Evolutionary conservation across 2,329 filamentous ascomycete species (phyloP).

Genomic region (Colletotrichum euphorbiae): DNA sequence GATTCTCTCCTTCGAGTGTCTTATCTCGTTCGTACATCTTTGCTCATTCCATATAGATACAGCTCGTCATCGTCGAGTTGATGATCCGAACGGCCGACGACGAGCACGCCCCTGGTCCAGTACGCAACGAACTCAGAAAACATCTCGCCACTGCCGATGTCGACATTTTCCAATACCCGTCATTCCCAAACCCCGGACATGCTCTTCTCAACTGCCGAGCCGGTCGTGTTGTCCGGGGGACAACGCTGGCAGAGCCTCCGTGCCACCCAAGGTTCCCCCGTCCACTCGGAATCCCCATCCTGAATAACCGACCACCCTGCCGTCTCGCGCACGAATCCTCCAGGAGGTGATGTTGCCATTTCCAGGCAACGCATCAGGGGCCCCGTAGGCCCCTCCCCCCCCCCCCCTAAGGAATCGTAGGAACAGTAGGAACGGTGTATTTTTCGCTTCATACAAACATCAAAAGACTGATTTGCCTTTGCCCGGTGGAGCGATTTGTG

Average conservation of each 20-base stretch:
- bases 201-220: slow-evolving; percentile 6
- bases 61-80: background rate
- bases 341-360: background rate
- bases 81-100: background rate
- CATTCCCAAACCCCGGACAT: slow-evolving; percentile 3
- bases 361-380: background rate
- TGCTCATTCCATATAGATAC: background rate
- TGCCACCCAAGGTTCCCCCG: background rate
- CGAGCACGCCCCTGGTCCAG: background rate
- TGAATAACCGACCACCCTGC: background rate
- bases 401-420: too few species aligned
- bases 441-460: background rate
- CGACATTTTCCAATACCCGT: background rate
- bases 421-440: background rate
- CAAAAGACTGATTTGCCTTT: too few species aligned
- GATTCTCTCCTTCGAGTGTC: too few species aligned
- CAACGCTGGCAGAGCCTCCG: background rate
- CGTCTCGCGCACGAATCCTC: background rate
- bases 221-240: slow-evolving; percentile 3
- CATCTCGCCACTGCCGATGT: slow-evolving; percentile 8
- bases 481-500: too few species aligned
- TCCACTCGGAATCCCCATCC: background rate
- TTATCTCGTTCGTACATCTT: background rate
- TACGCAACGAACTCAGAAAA: background rate
- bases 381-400: too few species aligned